Base-by-base conservation (phyloP, 2,329 filamentous ascomycete genomes). In the Fusarium poae region DNA sequence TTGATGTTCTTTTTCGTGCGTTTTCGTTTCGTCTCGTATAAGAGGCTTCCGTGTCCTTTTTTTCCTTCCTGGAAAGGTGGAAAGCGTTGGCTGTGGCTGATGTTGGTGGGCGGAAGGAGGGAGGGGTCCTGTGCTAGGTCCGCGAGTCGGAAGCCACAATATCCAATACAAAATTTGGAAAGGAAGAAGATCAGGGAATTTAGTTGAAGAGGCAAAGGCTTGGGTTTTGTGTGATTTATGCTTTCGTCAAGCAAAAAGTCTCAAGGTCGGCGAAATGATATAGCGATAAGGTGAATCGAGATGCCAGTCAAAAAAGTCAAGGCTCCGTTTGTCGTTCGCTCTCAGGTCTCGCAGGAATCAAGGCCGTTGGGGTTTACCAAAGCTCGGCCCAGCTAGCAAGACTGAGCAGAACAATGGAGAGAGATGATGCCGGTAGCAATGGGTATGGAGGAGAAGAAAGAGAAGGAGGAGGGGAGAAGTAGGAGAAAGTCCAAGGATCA, bases 121-220 rank as follows among this genome's bases (percentile, higher is more conserved):
- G 65, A 62, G 58, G 63, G 66, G 65, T 64, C 62, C 23, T 39
- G 48, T 39, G 48, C 53, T 50, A 50, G 27, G 34, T 68, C 65
- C 35, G 65, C 61, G 44, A 62, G 66, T 67, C 56, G 66, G 39
- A 69, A 49, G 52, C 65, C 66, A 67, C 65, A 64, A 62, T 37
- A 52, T 43, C 23, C 23, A 27, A 43, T 49, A 45, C 10, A 52
- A 59, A 62, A 39, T 52, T 50, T 49, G 43, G 55, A 32, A 13
- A 63, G 49, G 39, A 25, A 29, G 52, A 32, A 39, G 45, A 53
- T 48, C 45, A 65, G 42, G 29, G 52, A 59, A 58, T 44, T 48
- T 13, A 37, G 32, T 40, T 53, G 16, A 27, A 45, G 30, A 62
- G 29, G 32, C 25, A 23, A 35, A 53, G 30, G n/a, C 44, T 49